Evolutionary conservation across 2,329 filamentous ascomycete genomes (phyloP).

Genomic region (Pseudogymnoascus sp.): DNA sequence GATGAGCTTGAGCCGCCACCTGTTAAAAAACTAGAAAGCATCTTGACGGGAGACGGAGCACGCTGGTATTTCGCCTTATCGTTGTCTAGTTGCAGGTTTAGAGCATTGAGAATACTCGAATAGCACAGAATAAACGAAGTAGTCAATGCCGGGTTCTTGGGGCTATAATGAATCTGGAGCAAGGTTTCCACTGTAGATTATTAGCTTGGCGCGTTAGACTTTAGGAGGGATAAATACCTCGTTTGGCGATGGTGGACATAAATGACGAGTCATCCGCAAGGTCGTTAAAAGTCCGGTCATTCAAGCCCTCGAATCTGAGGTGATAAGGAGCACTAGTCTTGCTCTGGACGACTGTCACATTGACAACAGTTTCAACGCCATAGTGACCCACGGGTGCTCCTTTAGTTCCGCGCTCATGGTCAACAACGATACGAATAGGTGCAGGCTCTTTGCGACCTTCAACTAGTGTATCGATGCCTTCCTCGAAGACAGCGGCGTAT

Average conservation of each 20-base stretch:
- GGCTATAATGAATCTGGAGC: slow-evolving; percentile 60
- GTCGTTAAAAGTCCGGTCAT: slow-evolving; percentile 65
- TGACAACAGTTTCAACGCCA: slow-evolving; percentile 63
- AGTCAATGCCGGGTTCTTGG: slow-evolving; percentile 55
- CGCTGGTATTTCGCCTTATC: slow-evolving; percentile 63
- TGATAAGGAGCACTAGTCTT: slow-evolving; percentile 44
- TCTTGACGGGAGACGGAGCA: slow-evolving; percentile 79
- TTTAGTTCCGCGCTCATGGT: slow-evolving; percentile 58
- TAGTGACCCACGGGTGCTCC: slow-evolving; percentile 58
- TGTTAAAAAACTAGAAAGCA: slow-evolving; percentile 74
- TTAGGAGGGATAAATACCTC: slow-evolving; percentile 44
- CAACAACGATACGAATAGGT: slow-evolving; percentile 63
- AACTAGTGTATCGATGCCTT: slow-evolving; percentile 52
- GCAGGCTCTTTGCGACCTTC: slow-evolving; percentile 61
- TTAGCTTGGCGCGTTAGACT: slow-evolving; percentile 27
- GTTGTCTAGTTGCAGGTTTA: slow-evolving; percentile 54
- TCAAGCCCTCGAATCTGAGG: slow-evolving; percentile 53
- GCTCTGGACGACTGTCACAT: slow-evolving; percentile 45
- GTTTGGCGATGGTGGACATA: slow-evolving; percentile 62
- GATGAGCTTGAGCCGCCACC: slow-evolving; percentile 44
- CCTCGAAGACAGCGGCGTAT: slow-evolving; percentile 64
- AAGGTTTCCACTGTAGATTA: slow-evolving; percentile 56
- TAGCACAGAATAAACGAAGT: slow-evolving; percentile 69
- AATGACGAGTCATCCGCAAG: slow-evolving; percentile 66
- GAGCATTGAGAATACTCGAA: slow-evolving; percentile 63